These are phyloP conservation scores for Lasiodiplodia sp. DNA, from an alignment of 2,329 filamentous ascomycete genomes.

Conservation along the genomic window DNA sequence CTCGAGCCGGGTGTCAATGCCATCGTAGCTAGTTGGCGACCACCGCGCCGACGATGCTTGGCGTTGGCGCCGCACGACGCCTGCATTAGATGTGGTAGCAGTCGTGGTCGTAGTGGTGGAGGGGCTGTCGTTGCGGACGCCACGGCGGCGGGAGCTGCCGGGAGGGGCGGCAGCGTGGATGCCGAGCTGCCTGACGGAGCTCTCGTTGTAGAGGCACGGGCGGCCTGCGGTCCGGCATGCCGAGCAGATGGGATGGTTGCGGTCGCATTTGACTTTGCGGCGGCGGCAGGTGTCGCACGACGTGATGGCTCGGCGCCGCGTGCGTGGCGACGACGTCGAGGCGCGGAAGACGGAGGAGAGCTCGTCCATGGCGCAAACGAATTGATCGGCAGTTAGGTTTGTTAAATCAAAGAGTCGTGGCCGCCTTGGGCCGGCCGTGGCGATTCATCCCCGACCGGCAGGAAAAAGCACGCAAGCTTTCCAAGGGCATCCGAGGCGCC, in stretches of 20 bases:
- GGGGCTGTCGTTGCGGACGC: background rate
- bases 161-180: background rate
- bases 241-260: constrained; percentile 46
- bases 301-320: constrained; percentile 35
- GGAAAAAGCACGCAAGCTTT: no score
- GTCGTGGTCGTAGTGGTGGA: background rate
- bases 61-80: background rate
- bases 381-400: background rate
- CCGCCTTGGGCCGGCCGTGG: background rate
- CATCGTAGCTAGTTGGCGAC: constrained; percentile 35
- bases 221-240: constrained; percentile 46
- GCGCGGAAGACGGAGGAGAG: background rate
- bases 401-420: background rate
- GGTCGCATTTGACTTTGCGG: constrained; percentile 48
- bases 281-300: constrained; percentile 48
- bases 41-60: background rate
- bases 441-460: no score
- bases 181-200: constrained; percentile 14
- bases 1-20: constrained; percentile 41
- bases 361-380: background rate
- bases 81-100: background rate
- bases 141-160: background rate
- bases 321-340: background rate
- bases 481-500: background rate
- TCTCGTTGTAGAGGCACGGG: constrained; percentile 41